Evolutionary conservation across 164 flowering plant species (phyloP).

Genomic region (Brasenia schreberi): DNA sequence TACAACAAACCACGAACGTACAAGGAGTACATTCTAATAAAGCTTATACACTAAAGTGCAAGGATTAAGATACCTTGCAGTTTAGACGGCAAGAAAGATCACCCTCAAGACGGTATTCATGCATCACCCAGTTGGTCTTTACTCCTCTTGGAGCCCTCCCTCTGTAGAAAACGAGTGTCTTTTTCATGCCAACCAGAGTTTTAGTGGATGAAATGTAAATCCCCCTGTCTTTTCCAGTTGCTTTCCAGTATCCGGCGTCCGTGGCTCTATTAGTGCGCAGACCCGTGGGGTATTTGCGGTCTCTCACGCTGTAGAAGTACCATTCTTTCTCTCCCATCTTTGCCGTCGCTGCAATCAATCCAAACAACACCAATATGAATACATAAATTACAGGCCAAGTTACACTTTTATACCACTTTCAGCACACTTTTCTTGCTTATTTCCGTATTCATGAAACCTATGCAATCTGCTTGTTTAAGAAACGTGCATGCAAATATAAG

Average conservation of each 20-base stretch:
- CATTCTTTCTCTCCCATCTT: slow-evolving; percentile 82
- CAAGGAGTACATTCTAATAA: background rate
- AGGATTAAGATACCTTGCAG: slow-evolving; percentile 30
- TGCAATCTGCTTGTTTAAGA: background rate
- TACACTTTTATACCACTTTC: too few relatives aligned
- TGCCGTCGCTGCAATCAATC: slow-evolving; percentile 30
- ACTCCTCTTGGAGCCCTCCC: slow-evolving; percentile 75
- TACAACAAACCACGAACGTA: background rate
- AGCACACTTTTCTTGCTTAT: background rate
- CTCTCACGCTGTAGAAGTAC: slow-evolving; percentile 72
- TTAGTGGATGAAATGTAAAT: slow-evolving; percentile 31
- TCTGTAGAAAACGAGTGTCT: slow-evolving; percentile 74
- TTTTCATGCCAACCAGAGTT: slow-evolving; percentile 63
- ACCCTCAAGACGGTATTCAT: slow-evolving; percentile 75
- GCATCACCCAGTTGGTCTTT: slow-evolving; percentile 87
- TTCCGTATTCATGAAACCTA: background rate
- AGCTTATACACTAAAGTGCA: background rate
- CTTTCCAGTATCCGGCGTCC: slow-evolving; percentile 82
- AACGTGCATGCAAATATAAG: too few relatives aligned
- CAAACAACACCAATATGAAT: background rate
- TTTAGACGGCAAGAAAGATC: slow-evolving; percentile 52
- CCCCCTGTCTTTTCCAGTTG: slow-evolving; percentile 73
- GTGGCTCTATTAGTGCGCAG: slow-evolving; percentile 74
- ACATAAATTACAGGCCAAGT: background rate
- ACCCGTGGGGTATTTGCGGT: slow-evolving; percentile 78